Conservation (phyloP, 2,329 filamentous ascomycete species). For the Colletotrichum coccodes region DNA sequence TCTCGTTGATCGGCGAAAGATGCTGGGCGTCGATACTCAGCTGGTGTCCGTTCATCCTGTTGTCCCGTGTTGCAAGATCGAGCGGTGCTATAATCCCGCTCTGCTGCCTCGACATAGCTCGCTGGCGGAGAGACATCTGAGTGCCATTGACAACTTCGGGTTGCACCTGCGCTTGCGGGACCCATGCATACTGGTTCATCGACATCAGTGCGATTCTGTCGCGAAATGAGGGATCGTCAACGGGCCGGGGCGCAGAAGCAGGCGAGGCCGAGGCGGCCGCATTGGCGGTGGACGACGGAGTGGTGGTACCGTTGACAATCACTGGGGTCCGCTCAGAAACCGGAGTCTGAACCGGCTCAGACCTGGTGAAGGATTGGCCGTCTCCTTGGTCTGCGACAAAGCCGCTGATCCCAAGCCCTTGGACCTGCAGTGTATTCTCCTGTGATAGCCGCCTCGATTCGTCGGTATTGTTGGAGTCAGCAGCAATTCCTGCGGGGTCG, state of each 20-base stretch:
- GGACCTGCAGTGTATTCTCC: slow-evolving; percentile 43
- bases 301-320: slow-evolving; percentile 48
- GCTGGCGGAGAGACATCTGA: slow-evolving; percentile 47
- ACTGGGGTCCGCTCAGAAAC: slow-evolving; percentile 41
- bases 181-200: slow-evolving; percentile 42
- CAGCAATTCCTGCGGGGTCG: not conserved
- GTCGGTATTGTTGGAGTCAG: slow-evolving; percentile 35
- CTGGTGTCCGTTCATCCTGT: slow-evolving; percentile 47
- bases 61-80: slow-evolving; percentile 63
- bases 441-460: slow-evolving; percentile 33
- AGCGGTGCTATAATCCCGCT: slow-evolving; percentile 64
- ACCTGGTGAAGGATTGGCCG: not conserved
- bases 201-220: slow-evolving; percentile 55
- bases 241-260: slow-evolving; percentile 11
- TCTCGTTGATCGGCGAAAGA: slow-evolving; percentile 80
- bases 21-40: slow-evolving; percentile 54
- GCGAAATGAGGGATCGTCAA: slow-evolving; percentile 52
- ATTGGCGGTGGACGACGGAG: slow-evolving; percentile 16
- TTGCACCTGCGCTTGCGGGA: slow-evolving; percentile 25
- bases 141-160: slow-evolving; percentile 40
- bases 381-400: slow-evolving; percentile 6
- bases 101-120: slow-evolving; percentile 52
- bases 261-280: slow-evolving; percentile 22
- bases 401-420: slow-evolving; percentile 29
- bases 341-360: slow-evolving; percentile 31